Evolutionary conservation across 495 filamentous ascomycete genomes (phyloP), one percentile per base, ranked within the genome.

Genomic region (Lentithecium fluviatile): DNA sequence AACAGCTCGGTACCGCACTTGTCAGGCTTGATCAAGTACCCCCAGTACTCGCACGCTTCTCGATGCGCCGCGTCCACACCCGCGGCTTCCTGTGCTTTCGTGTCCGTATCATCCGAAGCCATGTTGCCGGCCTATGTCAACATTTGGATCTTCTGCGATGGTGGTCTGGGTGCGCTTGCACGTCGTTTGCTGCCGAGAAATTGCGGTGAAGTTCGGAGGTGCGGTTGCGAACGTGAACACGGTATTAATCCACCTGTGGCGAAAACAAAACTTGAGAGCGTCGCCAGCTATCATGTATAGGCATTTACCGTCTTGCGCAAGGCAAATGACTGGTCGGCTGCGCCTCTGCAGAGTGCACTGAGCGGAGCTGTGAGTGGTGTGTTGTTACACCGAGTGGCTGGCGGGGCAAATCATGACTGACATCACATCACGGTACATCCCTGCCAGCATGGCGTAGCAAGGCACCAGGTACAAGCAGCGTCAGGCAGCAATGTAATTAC

Each of bases 1-100:
- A 97, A 80, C 40, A 86, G 65, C 15, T 86, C 83, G 2, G 89
- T 88, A 5, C 91, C 87, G 23, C 81, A 83, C 71, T 91, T 94
- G 70, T 94, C 85, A 19, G 79, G 71, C 65, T 89, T 85, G 75
- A 96, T 91, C 63, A 97, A 75, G 63, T 89, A 89, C 15, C 89
- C 91, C 82, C 93, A 97, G 70, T 84, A 90, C 38, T 77, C 49
- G 50, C 54, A 58, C 19, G 74, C 74, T 59, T 76, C 73, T 45
- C 54, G 55, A 12, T 68, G 46, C 45, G 70, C 60, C 2, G 62
- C 55, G 1, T 66, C 64, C 4, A 26, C 40, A 11, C 20, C 42
- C n/a, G 52, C 60, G 51, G 29, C 26, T 7, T 25, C 10, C 15
- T 45, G 20, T 26, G 48, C 60, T 24, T 10, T 26, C 20, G 53